A percentile compares a stretch with the other conserved stretches of the same genome.
Evolutionary conservation across 2,329 filamentous ascomycete species (phyloP).

Genomic region (Aspergillus amoenus): DNA sequence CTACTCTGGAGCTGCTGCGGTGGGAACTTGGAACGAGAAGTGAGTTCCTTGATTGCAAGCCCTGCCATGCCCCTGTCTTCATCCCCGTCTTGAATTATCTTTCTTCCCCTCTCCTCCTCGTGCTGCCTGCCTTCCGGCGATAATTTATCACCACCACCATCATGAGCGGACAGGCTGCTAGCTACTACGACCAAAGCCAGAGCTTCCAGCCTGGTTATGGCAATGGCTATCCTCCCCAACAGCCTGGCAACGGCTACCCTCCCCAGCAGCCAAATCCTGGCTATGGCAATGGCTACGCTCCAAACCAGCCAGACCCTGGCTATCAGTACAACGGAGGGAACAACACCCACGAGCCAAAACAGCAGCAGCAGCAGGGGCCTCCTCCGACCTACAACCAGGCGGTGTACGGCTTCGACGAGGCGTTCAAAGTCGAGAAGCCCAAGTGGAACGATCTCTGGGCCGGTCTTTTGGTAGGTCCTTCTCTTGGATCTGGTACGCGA

Average conservation of each 20-base stretch:
- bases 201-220: slow-evolving; percentile 18
- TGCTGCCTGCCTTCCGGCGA: not conserved
- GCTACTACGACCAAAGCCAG: slow-evolving; percentile 35
- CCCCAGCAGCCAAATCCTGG: slow-evolving; percentile 11
- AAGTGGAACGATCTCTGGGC: slow-evolving; percentile 93
- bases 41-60: not conserved
- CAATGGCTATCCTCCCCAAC: slow-evolving; percentile 15
- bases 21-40: not conserved
- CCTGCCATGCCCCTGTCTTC: not conserved
- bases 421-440: slow-evolving; percentile 78
- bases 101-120: not conserved
- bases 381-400: slow-evolving; percentile 32
- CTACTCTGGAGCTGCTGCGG: no score
- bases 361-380: slow-evolving; percentile 24
- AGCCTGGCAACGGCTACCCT: slow-evolving; percentile 16
- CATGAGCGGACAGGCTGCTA: slow-evolving; percentile 40
- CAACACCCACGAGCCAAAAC: slow-evolving; percentile 21
- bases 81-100: not conserved
- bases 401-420: slow-evolving; percentile 66
- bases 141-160: slow-evolving; percentile 8
- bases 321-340: slow-evolving; percentile 17
- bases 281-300: slow-evolving; percentile 16
- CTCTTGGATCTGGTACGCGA: slow-evolving; percentile 18
- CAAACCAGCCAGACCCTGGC: slow-evolving; percentile 14
- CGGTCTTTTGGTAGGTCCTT: slow-evolving; percentile 64